These are phyloP conservation scores for Talaromyces sp. DNA, from an alignment of 2,329 filamentous ascomycete species.

Conservation along the genomic window DNA sequence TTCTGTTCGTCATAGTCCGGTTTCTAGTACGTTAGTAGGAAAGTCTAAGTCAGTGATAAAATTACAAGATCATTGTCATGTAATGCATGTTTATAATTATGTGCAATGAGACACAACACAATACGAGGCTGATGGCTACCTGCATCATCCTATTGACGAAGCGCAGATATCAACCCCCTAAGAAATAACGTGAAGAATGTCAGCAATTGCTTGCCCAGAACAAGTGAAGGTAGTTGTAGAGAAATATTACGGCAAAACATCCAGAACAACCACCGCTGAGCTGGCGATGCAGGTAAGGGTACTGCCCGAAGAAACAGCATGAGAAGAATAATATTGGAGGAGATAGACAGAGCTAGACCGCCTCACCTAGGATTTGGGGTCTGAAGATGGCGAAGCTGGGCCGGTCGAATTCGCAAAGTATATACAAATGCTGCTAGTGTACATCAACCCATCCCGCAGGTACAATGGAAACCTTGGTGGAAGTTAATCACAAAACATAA, in stretches of 20 bases:
- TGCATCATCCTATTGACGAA: neutral
- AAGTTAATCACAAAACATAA: neutral
- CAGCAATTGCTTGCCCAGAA: neutral
- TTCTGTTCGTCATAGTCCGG: neutral
- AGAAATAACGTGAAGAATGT: neutral
- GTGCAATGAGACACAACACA: neutral
- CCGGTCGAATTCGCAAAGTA: neutral
- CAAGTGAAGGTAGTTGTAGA: neutral
- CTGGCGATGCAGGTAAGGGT: neutral
- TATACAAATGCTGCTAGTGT: neutral
- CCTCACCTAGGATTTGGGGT: too few relatives aligned
- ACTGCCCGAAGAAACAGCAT: neutral
- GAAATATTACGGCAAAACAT: neutral
- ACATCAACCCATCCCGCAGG: neutral
- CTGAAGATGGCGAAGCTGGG: neutral
- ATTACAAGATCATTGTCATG: neutral
- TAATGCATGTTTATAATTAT: neutral
- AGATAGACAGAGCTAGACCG: too few relatives aligned
- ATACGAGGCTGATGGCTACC: too few relatives aligned
- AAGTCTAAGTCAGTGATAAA: neutral
- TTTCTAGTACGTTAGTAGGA: neutral
- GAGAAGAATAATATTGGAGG: neutral
- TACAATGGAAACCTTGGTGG: neutral
- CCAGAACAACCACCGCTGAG: too few relatives aligned
- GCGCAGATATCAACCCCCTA: neutral